Percentiles rank a stretch among this genome's conserved stretches.
phyloP scores from a whole-genome alignment of 805 yeast genomes.

The Schizosaccharomyces cryophilus region DNA sequence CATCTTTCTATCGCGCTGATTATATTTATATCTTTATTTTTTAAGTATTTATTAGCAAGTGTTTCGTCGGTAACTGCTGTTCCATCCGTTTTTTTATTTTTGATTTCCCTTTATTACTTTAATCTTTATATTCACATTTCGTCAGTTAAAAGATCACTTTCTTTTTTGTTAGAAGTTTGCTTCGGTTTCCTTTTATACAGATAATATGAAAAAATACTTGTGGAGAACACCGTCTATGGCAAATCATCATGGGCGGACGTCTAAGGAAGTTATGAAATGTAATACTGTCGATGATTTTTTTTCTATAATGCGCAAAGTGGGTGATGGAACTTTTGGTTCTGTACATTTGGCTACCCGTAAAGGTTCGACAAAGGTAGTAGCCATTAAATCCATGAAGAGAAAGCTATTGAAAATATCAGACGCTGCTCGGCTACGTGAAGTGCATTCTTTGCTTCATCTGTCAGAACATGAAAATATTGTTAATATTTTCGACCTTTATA shows the following conservation, averaged over 20 bases:
- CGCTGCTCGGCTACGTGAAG: slow-evolving; percentile 21
- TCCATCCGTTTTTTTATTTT: too few relatives aligned
- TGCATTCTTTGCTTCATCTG: slow-evolving; percentile 17
- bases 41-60: too few relatives aligned
- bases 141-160: too few relatives aligned
- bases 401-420: slow-evolving; percentile 28
- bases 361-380: slow-evolving; percentile 22
- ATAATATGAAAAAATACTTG: background rate
- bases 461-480: slow-evolving; percentile 51
- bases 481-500: slow-evolving; percentile 53
- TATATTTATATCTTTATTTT: too few relatives aligned
- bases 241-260: background rate
- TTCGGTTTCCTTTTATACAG: too few relatives aligned
- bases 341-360: slow-evolving; percentile 10
- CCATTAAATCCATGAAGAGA: slow-evolving; percentile 57
- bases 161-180: too few relatives aligned
- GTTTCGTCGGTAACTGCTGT: too few relatives aligned
- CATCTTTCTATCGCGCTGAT: too few relatives aligned
- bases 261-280: background rate
- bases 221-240: background rate
- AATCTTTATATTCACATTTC: too few relatives aligned
- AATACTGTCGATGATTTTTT: background rate
- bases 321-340: slow-evolving; percentile 14
- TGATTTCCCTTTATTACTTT: too few relatives aligned
- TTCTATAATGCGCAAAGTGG: slow-evolving; percentile 9